Conservation (phyloP, 2,329 filamentous ascomycete genomes). For the Aspergillus hiratsukae region DNA sequence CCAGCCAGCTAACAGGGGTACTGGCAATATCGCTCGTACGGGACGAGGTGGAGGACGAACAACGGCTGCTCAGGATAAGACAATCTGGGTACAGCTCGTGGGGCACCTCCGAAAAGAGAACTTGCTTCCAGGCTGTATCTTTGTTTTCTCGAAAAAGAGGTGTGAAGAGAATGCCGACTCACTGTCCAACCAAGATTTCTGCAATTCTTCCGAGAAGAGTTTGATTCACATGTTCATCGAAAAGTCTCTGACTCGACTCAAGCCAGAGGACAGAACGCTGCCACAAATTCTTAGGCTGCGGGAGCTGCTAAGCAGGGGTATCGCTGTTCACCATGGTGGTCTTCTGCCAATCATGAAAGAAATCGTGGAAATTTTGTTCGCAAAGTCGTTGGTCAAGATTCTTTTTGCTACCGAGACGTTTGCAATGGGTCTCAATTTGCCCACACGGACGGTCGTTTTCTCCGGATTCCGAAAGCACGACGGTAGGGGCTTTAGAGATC, state of each 20-base stretch:
- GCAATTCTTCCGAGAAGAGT: conserved; percentile 89
- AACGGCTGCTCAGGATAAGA: conserved; percentile 89
- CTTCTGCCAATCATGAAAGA: conserved; percentile 96
- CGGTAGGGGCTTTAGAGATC: conserved; percentile 82
- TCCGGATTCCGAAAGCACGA: conserved; percentile 97
- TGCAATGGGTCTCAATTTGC: conserved; percentile 94
- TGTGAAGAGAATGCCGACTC: conserved; percentile 97
- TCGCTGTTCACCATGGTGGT: conserved; percentile 94
- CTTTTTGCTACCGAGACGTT: conserved; percentile 98
- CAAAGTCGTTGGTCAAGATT: conserved; percentile 90
- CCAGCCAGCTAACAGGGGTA: conserved; percentile 54
- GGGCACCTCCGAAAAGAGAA: conserved; percentile 83
- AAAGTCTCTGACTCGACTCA: conserved; percentile 85
- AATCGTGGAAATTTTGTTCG: conserved; percentile 93
- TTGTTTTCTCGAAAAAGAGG: conserved; percentile 96
- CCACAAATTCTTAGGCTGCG: conserved; percentile 86
- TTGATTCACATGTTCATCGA: conserved; percentile 97
- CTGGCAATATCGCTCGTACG: conserved; percentile 83
- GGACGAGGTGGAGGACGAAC: conserved; percentile 82
- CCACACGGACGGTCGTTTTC: conserved; percentile 94
- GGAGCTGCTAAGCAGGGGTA: conserved; percentile 79
- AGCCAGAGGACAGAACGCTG: conserved; percentile 81
- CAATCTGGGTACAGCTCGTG: conserved; percentile 92
- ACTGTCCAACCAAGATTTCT: conserved; percentile 91
- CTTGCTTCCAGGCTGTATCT: conserved; percentile 88